A percentile compares a stretch with the other conserved stretches of the same genome.
These are phyloP conservation scores for Phytophthora sansomeana DNA, from an alignment of 352 stramenopile species.

Conservation along the genomic window DNA sequence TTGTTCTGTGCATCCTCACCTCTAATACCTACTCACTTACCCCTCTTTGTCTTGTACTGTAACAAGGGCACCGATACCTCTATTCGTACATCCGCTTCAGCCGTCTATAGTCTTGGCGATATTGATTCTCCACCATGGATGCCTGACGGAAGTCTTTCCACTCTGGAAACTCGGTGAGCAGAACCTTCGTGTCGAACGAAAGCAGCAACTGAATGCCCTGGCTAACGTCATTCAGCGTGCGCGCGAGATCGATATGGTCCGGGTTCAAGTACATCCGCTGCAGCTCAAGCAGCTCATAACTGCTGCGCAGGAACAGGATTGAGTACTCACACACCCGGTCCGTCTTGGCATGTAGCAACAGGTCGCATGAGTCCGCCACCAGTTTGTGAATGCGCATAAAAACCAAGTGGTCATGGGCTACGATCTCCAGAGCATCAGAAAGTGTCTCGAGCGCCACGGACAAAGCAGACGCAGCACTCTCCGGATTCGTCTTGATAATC, in stretches of 20 bases:
- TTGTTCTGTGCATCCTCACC: conserved; percentile 9
- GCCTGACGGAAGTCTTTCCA: conserved; percentile 90
- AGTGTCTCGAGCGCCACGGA: conserved; percentile 80
- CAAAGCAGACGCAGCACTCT: conserved; percentile 61
- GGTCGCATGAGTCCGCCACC: conserved; percentile 91
- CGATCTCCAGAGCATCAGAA: conserved; percentile 84
- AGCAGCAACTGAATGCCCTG: conserved; percentile 92
- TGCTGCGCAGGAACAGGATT: conserved; percentile 89
- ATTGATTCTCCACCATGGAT: conserved; percentile 90
- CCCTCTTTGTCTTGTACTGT: conserved; percentile 18
- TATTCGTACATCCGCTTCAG: conserved; percentile 94
- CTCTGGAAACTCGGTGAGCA: conserved; percentile 88
- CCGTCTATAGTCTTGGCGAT: conserved; percentile 89
- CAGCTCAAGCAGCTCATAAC: conserved; percentile 89
- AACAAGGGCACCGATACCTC: conserved; percentile 34
- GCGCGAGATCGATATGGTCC: conserved; percentile 93
- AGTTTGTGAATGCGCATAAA: conserved; percentile 92
- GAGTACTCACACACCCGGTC: conserved; percentile 83
- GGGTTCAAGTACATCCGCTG: conserved; percentile 82
- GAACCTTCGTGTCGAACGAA: conserved; percentile 81
- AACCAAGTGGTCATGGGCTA: conserved; percentile 86
- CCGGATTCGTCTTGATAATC: conserved; percentile 55
- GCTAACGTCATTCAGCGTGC: conserved; percentile 93
- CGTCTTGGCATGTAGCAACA: conserved; percentile 73
- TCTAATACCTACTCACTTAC: conserved; percentile 1